Evolutionary conservation across 306 rosid species (phyloP), one percentile per base, ranked within the genome.

Genomic region (Psophocarpus tetragonolobus): DNA sequence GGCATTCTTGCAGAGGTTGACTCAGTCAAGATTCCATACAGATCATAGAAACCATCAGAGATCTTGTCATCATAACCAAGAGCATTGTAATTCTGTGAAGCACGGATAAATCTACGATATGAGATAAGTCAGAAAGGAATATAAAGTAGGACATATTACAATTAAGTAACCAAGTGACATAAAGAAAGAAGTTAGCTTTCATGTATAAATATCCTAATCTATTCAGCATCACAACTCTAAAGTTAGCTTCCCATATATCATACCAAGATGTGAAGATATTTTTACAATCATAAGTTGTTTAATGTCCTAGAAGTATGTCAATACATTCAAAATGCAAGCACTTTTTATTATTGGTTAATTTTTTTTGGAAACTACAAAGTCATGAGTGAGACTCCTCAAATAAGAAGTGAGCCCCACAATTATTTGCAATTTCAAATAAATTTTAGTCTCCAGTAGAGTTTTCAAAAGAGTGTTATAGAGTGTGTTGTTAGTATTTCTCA

Each of bases 61-160:
- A 96, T 90, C 92, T 96, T 92, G 90, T 96, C 99, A 90, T 96
- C 98, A 84, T 86, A 92, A 82, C 98, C 87, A 80, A 96, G 94
- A 86, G 92, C 87, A 88, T 88, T 92, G 96, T 91, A 92, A 96
- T 91, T 96, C 99, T 96, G 99, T 84, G 93, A 92, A 96, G 97
- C 91, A 92, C 72, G 91, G 86, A 87, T 85, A 95, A 92, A 89
- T 92, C 99, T 92, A 92, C 77, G 87, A 92, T 95, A 92, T 95
- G 96, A 92, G 99, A 91, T 80, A 78, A 87, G 90, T 91, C 86
- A 89, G 90, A 89, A 88, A 81, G 79, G 87, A 88, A 88, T 54
- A 81, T 85, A 87, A 87, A 51, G 71, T 69, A 73, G 20, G 66
- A 84, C 84, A 84, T 82, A 82, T 4, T 78, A 66, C 82, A 72